phyloP scores from a whole-genome alignment of 1,284 basidiomycete genomes.

The Hemileia vastatrix region DNA sequence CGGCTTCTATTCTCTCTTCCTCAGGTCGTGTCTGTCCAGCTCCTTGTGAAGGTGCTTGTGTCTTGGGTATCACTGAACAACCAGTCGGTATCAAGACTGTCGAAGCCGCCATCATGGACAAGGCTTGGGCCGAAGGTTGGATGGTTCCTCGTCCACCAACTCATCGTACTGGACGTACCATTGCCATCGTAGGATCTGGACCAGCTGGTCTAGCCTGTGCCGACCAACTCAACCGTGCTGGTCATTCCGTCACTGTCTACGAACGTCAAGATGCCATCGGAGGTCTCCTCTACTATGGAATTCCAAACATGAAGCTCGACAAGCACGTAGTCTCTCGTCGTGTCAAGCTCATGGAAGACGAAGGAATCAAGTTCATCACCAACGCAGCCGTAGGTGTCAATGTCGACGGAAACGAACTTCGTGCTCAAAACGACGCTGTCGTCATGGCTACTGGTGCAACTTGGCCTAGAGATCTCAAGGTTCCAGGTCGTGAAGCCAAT shows the following conservation, averaged over 20 bases:
- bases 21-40: constrained; percentile 41
- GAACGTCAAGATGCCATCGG: constrained; percentile 40
- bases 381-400: constrained; percentile 35
- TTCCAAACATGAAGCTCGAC: constrained; percentile 44
- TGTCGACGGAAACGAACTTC: constrained; percentile 35
- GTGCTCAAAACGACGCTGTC: constrained; percentile 37
- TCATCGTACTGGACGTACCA: constrained; percentile 40
- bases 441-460: constrained; percentile 40
- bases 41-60: constrained; percentile 41
- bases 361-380: constrained; percentile 37
- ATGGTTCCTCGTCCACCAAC: constrained; percentile 37
- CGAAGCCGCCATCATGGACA: constrained; percentile 42
- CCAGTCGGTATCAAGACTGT: constrained; percentile 42
- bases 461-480: constrained; percentile 41
- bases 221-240: constrained; percentile 41
- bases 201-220: constrained; percentile 38
- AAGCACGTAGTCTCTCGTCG: constrained; percentile 39
- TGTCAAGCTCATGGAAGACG: constrained; percentile 39
- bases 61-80: constrained; percentile 38
- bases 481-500: constrained; percentile 39
- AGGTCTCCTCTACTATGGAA: constrained; percentile 41
- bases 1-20: neutral
- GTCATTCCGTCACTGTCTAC: constrained; percentile 42
- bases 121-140: constrained; percentile 39
- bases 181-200: constrained; percentile 39